Evolutionary conservation across 768 basidiomycete species (phyloP).

Genomic region (Termitomyces sp.): DNA sequence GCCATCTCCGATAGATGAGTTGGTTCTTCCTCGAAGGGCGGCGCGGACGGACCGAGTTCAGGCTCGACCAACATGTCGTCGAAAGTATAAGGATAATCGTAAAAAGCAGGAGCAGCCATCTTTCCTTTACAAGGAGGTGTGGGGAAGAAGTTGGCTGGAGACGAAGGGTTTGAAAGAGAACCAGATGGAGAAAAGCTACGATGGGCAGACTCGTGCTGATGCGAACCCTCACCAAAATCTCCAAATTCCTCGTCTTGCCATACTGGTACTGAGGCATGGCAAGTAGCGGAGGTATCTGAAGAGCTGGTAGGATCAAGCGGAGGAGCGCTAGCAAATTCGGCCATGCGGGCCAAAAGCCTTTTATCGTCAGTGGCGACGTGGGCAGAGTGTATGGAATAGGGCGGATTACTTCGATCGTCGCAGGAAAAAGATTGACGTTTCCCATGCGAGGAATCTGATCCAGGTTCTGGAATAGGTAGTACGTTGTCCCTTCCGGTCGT

Average conservation of each 20-base stretch:
- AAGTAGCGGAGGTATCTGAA: slow-evolving; percentile 15
- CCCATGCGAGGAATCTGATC: slow-evolving; percentile 11
- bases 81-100: slow-evolving; percentile 39
- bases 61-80: slow-evolving; percentile 32
- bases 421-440: slow-evolving; percentile 12
- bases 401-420: slow-evolving; percentile 9
- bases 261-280: slow-evolving; percentile 44
- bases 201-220: not conserved
- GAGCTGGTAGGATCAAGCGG: slow-evolving; percentile 26
- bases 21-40: slow-evolving; percentile 42
- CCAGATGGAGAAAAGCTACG: slow-evolving; percentile 5
- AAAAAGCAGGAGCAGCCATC: slow-evolving; percentile 35
- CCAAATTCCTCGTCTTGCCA: slow-evolving; percentile 52
- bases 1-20: slow-evolving; percentile 30
- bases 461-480: slow-evolving; percentile 5
- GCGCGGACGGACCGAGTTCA: slow-evolving; percentile 39
- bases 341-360: slow-evolving; percentile 49
- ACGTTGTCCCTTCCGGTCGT: not conserved
- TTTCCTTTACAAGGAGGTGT: slow-evolving; percentile 43
- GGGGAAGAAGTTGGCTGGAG: slow-evolving; percentile 36
- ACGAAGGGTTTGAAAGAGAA: slow-evolving; percentile 13
- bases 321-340: slow-evolving; percentile 52
- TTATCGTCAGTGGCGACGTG: slow-evolving; percentile 71
- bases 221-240: slow-evolving; percentile 25
- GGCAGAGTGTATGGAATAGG: slow-evolving; percentile 34